A percentile compares a stretch with the other conserved stretches of the same genome.
These are phyloP conservation scores for Raddia guianensis DNA, from an alignment of 176 grass and related monocot species.

Conservation along the genomic window DNA sequence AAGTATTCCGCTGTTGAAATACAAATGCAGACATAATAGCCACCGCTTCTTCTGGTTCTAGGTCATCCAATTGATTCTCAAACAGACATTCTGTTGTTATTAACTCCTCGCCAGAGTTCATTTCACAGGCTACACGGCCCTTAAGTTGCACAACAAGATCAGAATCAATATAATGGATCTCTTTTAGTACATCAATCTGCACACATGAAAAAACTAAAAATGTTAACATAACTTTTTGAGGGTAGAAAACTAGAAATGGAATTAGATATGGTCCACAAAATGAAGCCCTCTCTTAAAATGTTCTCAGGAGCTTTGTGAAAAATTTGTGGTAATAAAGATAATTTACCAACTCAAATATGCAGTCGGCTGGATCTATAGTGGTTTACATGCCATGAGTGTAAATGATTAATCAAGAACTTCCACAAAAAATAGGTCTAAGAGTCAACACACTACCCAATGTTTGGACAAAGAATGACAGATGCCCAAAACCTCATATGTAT, in stretches of 20 bases:
- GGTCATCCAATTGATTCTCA: conserved; percentile 93
- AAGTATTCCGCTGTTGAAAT: conserved; percentile 90
- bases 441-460: conserved; percentile 2
- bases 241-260: not conserved
- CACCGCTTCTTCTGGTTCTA: conserved; percentile 94
- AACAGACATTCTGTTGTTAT: conserved; percentile 93
- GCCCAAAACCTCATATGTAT: not conserved
- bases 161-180: conserved; percentile 83
- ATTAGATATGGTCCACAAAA: not conserved
- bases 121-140: conserved; percentile 90
- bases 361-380: not conserved
- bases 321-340: conserved; percentile 4
- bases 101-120: conserved; percentile 94
- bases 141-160: conserved; percentile 99
- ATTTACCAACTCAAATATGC: not conserved
- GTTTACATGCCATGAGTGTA: conserved; percentile 3
- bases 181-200: conserved; percentile 93
- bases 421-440: not conserved
- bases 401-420: not conserved
- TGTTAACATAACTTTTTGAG: conserved; percentile 5
- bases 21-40: conserved; percentile 95
- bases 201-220: conserved; percentile 6
- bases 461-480: not conserved
- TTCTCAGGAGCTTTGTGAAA: not conserved
- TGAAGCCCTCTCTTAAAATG: conserved; percentile 6